Conservation (phyloP, 495 filamentous ascomycete genomes). For the Penicillium turbatum region DNA sequence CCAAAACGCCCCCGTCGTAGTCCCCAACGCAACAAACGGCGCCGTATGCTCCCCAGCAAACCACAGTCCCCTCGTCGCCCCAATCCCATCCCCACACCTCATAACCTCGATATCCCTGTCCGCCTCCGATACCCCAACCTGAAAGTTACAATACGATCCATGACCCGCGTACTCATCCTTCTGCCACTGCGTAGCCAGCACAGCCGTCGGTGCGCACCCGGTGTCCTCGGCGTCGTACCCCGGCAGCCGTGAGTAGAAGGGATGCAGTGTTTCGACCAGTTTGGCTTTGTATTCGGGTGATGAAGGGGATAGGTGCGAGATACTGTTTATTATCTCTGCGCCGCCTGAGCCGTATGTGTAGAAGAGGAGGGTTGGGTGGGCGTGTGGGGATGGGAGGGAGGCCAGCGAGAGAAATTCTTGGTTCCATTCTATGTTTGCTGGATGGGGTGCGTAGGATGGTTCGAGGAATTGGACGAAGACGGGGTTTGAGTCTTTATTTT, state of each 20-base stretch:
- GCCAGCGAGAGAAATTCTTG: constrained; percentile 78
- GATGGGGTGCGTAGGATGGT: constrained; percentile 65
- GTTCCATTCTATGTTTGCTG: constrained; percentile 65
- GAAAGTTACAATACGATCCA: constrained; percentile 91
- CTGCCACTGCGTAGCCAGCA: constrained; percentile 75
- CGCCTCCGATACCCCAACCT: constrained; percentile 66
- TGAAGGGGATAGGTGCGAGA: constrained; percentile 24
- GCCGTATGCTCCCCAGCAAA: constrained; percentile 93
- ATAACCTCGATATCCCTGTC: constrained; percentile 67
- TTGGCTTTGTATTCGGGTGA: constrained; percentile 28
- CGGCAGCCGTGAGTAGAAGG: constrained; percentile 71
- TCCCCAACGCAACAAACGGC: constrained; percentile 83
- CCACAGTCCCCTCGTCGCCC: constrained; percentile 71
- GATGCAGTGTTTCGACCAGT: constrained; percentile 44
- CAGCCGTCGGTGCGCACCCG: constrained; percentile 58
- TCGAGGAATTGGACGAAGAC: constrained; percentile 42
- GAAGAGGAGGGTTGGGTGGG: constrained; percentile 87
- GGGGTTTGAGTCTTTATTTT: constrained; percentile 6
- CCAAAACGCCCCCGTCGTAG: constrained; percentile 87
- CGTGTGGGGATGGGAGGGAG: constrained; percentile 52
- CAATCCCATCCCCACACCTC: constrained; percentile 51
- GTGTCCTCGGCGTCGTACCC: constrained; percentile 51
- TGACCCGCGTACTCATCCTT: constrained; percentile 78
- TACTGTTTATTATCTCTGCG: constrained; percentile 45
- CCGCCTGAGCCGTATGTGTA: constrained; percentile 73